Evolutionary conservation across 2,329 filamentous ascomycete species (phyloP).

Genomic region (Trichoderma guizhouense): DNA sequence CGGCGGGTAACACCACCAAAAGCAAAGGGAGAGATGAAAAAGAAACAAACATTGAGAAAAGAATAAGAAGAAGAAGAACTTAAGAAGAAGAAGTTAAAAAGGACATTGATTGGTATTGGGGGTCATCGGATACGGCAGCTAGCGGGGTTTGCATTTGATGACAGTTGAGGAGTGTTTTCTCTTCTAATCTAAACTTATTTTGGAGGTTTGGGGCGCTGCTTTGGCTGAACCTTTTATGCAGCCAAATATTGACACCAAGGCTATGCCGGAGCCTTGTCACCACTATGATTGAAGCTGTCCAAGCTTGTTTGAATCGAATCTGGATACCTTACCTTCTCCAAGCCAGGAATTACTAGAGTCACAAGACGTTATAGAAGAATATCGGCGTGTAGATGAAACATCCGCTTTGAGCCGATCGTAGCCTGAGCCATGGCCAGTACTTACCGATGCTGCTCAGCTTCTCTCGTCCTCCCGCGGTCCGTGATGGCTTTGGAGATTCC

Average conservation of each 20-base stretch:
- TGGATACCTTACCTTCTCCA: neutral
- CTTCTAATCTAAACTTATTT: neutral
- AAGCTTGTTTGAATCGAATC: neutral
- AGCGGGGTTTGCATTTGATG: neutral
- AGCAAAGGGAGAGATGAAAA: neutral
- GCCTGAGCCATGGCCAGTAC: neutral
- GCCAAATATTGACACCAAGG: neutral
- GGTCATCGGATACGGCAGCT: neutral
- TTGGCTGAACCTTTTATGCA: neutral
- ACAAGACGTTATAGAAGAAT: neutral
- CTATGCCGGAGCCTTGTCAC: neutral
- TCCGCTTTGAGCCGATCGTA: constrained; percentile 6
- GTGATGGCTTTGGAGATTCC: neutral
- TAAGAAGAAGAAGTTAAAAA: neutral
- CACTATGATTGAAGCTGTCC: neutral
- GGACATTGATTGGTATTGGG: neutral
- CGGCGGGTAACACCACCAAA: neutral
- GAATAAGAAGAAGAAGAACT: neutral
- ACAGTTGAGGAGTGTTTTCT: neutral
- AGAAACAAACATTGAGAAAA: neutral
- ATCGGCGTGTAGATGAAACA: too few relatives aligned
- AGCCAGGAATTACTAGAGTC: neutral
- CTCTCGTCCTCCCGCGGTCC: neutral
- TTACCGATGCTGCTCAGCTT: neutral
- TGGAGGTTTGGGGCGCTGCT: neutral